A percentile compares a stretch with the other conserved stretches of the same genome.
phyloP scores from a whole-genome alignment of 140 eudicot genomes.

The Cichorium intybus region DNA sequence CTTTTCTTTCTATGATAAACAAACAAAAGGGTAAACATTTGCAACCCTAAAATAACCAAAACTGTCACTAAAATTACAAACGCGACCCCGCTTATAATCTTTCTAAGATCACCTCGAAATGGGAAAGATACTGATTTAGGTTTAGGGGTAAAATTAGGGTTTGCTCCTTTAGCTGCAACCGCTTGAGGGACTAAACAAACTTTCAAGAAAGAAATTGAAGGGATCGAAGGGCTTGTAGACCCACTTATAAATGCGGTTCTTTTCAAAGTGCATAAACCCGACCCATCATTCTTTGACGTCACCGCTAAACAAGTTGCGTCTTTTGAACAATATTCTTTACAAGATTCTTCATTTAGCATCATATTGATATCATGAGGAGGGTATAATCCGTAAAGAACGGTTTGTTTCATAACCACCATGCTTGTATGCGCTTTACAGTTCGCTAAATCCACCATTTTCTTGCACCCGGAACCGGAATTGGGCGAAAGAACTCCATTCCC shows the following conservation, averaged over 20 bases:
- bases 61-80: constrained; percentile 46
- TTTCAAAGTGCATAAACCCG: constrained; percentile 73
- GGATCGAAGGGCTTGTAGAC: constrained; percentile 45
- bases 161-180: constrained; percentile 53
- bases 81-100: constrained; percentile 45
- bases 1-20: constrained; percentile 40
- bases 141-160: constrained; percentile 30
- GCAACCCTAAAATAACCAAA: constrained; percentile 30
- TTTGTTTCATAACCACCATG: constrained; percentile 55
- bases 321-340: constrained; percentile 55
- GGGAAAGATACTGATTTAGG: constrained; percentile 28
- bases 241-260: constrained; percentile 71
- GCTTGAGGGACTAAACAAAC: constrained; percentile 79
- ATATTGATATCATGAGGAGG: constrained; percentile 66
- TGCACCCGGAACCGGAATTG: constrained; percentile 45
- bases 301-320: constrained; percentile 67
- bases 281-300: constrained; percentile 73
- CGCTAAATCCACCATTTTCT: constrained; percentile 65
- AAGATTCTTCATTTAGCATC: constrained; percentile 57
- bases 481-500: constrained; percentile 21
- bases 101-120: constrained; percentile 24
- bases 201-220: constrained; percentile 59
- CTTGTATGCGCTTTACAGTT: constrained; percentile 71
- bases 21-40: constrained; percentile 40
- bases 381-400: constrained; percentile 64